phyloP scores from a whole-genome alignment of 805 yeast species.

The Candida incommunis region DNA sequence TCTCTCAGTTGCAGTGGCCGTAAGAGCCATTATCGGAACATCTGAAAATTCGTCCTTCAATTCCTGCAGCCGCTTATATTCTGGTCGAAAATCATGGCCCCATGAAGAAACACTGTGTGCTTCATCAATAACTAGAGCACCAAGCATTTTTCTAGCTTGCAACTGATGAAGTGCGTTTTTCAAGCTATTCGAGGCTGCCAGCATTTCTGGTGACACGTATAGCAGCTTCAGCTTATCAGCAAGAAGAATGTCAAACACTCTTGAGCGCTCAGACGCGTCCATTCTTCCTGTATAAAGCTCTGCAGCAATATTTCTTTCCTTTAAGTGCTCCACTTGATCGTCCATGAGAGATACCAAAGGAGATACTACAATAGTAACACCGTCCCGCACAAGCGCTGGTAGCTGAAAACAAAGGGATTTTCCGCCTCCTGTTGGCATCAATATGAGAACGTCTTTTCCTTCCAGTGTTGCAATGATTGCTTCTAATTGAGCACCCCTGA shows the following conservation, averaged over 20 bases:
- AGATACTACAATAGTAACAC: slow-evolving; percentile 64
- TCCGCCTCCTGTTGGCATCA: slow-evolving; percentile 99
- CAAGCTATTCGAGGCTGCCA: slow-evolving; percentile 57
- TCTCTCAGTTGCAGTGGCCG: slow-evolving; percentile 91
- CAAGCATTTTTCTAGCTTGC: slow-evolving; percentile 41
- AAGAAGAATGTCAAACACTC: slow-evolving; percentile 45
- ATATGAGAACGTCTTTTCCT: slow-evolving; percentile 81
- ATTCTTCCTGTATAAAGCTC: slow-evolving; percentile 80
- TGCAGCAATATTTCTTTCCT: slow-evolving; percentile 55
- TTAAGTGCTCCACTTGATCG: slow-evolving; percentile 81
- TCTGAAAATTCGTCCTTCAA: slow-evolving; percentile 63
- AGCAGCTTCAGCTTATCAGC: slow-evolving; percentile 61
- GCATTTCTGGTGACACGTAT: slow-evolving; percentile 91
- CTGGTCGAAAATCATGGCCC: slow-evolving; percentile 99
- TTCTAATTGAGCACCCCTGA: slow-evolving; percentile 73
- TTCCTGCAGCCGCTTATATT: slow-evolving; percentile 65
- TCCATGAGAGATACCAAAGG: slow-evolving; percentile 95
- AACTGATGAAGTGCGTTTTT: slow-evolving; percentile 47
- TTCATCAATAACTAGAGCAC: slow-evolving; percentile 87
- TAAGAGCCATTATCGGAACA: slow-evolving; percentile 87
- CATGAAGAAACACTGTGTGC: slow-evolving; percentile 97
- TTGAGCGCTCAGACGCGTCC: slow-evolving; percentile 43
- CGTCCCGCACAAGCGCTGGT: slow-evolving; percentile 73
- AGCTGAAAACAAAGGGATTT: slow-evolving; percentile 90
- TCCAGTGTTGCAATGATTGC: slow-evolving; percentile 65